Evolutionary conservation across 257 asterid species (phyloP).

Genomic region (Vinca minor): DNA sequence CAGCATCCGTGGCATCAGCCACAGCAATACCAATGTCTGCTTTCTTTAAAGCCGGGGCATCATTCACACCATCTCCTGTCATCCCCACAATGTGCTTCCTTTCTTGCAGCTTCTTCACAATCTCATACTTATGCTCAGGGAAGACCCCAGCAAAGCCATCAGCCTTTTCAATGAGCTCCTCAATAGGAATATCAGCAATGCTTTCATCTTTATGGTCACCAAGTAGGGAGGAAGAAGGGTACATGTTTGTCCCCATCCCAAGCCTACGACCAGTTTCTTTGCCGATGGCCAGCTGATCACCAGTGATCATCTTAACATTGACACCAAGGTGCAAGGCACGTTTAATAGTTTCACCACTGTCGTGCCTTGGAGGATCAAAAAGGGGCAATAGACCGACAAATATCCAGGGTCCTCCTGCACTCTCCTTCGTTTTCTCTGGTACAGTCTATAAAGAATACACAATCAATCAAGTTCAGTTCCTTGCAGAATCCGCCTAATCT

Average conservation of each 20-base stretch:
- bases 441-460: constrained; percentile 26
- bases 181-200: constrained; percentile 34
- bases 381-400: constrained; percentile 55
- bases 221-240: constrained; percentile 44
- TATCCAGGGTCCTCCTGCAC: constrained; percentile 46
- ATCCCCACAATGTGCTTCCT: constrained; percentile 46
- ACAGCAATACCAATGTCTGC: constrained; percentile 53
- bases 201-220: constrained; percentile 36
- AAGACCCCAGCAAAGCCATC: constrained; percentile 50
- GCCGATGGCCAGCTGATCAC: constrained; percentile 38
- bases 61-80: constrained; percentile 55
- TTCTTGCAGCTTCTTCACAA: constrained; percentile 38
- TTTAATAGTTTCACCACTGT: constrained; percentile 46
- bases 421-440: constrained; percentile 43
- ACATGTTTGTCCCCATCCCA: constrained; percentile 50
- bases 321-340: constrained; percentile 50
- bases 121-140: constrained; percentile 48
- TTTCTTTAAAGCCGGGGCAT: constrained; percentile 39
- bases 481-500: not conserved
- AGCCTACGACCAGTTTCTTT: constrained; percentile 47
- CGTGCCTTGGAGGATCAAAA: constrained; percentile 57
- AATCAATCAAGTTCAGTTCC: not conserved
- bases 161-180: constrained; percentile 44
- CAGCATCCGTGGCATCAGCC: constrained; percentile 49
- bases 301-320: constrained; percentile 57